Percentiles rank a stretch among this genome's conserved stretches.
Evolutionary conservation across 495 filamentous ascomycete genomes (phyloP).

Genomic region (Hamigera avellanea): DNA sequence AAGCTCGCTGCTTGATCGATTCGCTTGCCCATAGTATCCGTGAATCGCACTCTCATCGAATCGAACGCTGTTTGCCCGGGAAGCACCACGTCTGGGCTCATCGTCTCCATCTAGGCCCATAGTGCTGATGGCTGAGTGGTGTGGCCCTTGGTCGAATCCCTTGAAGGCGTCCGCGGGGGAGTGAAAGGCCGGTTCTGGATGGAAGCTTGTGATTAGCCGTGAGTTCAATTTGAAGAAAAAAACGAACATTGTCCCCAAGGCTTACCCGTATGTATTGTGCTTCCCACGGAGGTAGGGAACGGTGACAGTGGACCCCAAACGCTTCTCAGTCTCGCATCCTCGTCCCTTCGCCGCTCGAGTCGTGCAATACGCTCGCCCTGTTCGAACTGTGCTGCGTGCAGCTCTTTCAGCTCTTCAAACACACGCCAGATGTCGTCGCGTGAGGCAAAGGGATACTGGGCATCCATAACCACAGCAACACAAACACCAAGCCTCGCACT

Average conservation of each 20-base stretch:
- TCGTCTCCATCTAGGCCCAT: slow-evolving; percentile 81
- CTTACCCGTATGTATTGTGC: slow-evolving; percentile 67
- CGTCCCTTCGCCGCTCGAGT: slow-evolving; percentile 72
- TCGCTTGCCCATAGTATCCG: slow-evolving; percentile 74
- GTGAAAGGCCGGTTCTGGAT: slow-evolving; percentile 59
- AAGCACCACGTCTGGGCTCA: slow-evolving; percentile 83
- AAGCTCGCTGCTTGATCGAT: slow-evolving; percentile 68
- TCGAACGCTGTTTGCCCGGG: slow-evolving; percentile 93
- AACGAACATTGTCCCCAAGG: slow-evolving; percentile 3
- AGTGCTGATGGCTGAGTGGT: slow-evolving; percentile 51
- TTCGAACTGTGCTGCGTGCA: slow-evolving; percentile 65
- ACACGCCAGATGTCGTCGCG: slow-evolving; percentile 77
- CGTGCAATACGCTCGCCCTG: slow-evolving; percentile 70
- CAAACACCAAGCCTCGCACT: slow-evolving; percentile 1
- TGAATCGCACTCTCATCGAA: slow-evolving; percentile 96
- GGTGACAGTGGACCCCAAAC: slow-evolving; percentile 74
- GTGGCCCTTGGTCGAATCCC: slow-evolving; percentile 72
- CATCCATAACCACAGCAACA: slow-evolving; percentile 40
- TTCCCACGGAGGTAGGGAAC: slow-evolving; percentile 59
- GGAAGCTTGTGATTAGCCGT: slow-evolving; percentile 4
- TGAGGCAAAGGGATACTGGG: slow-evolving; percentile 50
- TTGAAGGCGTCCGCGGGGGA: slow-evolving; percentile 68
- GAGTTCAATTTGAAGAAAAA: too few species aligned
- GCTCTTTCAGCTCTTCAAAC: slow-evolving; percentile 74
- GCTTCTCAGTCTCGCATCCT: slow-evolving; percentile 71